These are phyloP conservation scores for Lepidopterella palustris DNA, from an alignment of 495 filamentous ascomycete species.

Conservation along the genomic window DNA sequence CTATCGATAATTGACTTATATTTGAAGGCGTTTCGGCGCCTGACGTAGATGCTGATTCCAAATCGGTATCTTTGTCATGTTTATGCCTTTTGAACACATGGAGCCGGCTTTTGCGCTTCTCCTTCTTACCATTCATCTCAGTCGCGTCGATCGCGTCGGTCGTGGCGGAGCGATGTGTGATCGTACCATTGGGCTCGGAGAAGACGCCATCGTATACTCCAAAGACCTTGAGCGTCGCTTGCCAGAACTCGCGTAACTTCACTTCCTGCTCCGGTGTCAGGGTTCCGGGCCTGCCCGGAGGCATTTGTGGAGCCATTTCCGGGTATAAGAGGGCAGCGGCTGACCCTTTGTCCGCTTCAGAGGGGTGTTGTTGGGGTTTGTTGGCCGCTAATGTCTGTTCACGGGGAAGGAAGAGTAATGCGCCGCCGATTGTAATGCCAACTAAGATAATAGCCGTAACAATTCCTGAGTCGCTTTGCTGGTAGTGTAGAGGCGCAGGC, in stretches of 20 bases:
- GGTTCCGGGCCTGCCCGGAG: constrained; percentile 76
- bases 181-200: constrained; percentile 21
- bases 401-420: not conserved
- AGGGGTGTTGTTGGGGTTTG: not conserved
- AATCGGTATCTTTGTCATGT: constrained; percentile 45
- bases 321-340: constrained; percentile 17
- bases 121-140: constrained; percentile 41
- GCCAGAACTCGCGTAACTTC: constrained; percentile 86
- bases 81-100: constrained; percentile 58
- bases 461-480: not conserved
- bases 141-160: constrained; percentile 27
- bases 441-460: not conserved
- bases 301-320: constrained; percentile 41
- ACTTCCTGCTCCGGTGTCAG: constrained; percentile 82
- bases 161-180: constrained; percentile 29
- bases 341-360: constrained; percentile 6
- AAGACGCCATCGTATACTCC: constrained; percentile 45
- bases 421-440: constrained; percentile 1
- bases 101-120: constrained; percentile 65
- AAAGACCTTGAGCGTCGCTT: constrained; percentile 68
- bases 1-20: constrained; percentile 21
- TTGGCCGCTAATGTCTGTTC: not conserved
- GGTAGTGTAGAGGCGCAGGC: not conserved
- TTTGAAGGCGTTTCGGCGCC: constrained; percentile 32
- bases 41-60: constrained; percentile 28